phyloP scores from a whole-genome alignment of 352 stramenopile species.

The Peronospora tabacina region DNA sequence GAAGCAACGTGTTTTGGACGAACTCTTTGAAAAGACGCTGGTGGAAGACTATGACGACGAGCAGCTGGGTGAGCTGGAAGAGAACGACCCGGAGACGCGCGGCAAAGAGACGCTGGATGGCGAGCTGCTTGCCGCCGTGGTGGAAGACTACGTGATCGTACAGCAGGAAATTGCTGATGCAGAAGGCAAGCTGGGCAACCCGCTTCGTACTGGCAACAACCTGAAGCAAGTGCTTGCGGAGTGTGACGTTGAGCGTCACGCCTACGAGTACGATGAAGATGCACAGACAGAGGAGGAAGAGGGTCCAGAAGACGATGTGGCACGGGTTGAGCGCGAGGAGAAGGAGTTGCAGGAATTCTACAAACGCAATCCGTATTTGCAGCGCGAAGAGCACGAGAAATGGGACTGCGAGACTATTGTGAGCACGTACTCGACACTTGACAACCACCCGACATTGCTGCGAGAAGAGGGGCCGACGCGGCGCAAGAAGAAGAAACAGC shows the following conservation, averaged over 20 bases:
- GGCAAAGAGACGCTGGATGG: slow-evolving; percentile 66
- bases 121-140: slow-evolving; percentile 54
- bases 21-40: slow-evolving; percentile 80
- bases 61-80: slow-evolving; percentile 66
- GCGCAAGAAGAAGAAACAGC: slow-evolving; percentile 78
- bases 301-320: slow-evolving; percentile 24
- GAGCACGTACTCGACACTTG: slow-evolving; percentile 96
- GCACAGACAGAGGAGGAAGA: slow-evolving; percentile 41
- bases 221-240: slow-evolving; percentile 71
- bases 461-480: slow-evolving; percentile 47
- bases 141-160: slow-evolving; percentile 64
- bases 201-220: slow-evolving; percentile 52
- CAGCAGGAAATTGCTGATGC: slow-evolving; percentile 66
- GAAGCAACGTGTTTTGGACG: slow-evolving; percentile 80
- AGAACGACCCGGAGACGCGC: slow-evolving; percentile 64
- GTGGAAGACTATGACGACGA: slow-evolving; percentile 81
- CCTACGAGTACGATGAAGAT: slow-evolving; percentile 49
- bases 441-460: slow-evolving; percentile 96
- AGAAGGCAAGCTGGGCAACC: slow-evolving; percentile 74
- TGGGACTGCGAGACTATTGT: slow-evolving; percentile 98
- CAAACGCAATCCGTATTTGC: slow-evolving; percentile 59
- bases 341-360: slow-evolving; percentile 44
- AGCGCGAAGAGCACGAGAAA: slow-evolving; percentile 47
- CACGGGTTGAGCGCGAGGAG: slow-evolving; percentile 24
- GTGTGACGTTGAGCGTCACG: slow-evolving; percentile 47